Evolutionary conservation across 345 rosid genomes (phyloP).

Genomic region (Nasturtium officinale): DNA sequence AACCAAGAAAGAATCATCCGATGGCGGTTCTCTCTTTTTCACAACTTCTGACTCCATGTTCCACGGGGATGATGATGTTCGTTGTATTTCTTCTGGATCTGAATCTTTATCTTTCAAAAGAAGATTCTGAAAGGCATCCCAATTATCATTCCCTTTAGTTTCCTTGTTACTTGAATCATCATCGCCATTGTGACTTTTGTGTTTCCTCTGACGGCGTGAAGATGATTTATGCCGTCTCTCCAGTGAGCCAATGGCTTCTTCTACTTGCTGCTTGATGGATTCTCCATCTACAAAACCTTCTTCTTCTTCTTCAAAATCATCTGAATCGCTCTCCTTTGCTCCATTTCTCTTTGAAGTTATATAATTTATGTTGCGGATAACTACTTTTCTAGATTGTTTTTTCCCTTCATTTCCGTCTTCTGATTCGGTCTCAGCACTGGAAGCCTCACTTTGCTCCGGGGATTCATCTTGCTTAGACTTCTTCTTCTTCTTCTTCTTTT

Average conservation of each 20-base stretch:
- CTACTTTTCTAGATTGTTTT: conserved; percentile 81
- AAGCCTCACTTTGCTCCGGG: conserved; percentile 44
- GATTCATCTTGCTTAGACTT: conserved; percentile 59
- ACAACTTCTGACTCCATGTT: conserved; percentile 50
- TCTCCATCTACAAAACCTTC: conserved; percentile 67
- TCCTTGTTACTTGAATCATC: conserved; percentile 50
- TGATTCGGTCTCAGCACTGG: conserved; percentile 41
- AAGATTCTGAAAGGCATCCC: conserved; percentile 91
- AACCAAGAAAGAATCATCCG: conserved; percentile 64
- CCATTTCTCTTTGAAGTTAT: conserved; percentile 82
- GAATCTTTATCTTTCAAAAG: conserved; percentile 65
- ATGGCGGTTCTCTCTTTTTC: conserved; percentile 48
- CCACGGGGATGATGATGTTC: conserved; percentile 38
- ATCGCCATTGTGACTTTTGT: conserved; percentile 41
- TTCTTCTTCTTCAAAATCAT: conserved; percentile 65
- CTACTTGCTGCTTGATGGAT: conserved; percentile 76
- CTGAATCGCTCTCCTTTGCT: conserved; percentile 54
- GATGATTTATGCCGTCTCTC: conserved; percentile 64
- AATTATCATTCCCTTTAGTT: conserved; percentile 55
- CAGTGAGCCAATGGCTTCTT: conserved; percentile 82
- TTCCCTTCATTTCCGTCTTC: conserved; percentile 57
- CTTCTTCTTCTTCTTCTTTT: conserved; percentile 43
- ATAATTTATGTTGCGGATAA: conserved; percentile 93
- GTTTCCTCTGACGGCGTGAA: conserved; percentile 57
- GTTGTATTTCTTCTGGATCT: conserved; percentile 47